These are phyloP conservation scores for Daedaleopsis nitida DNA, from an alignment of 768 basidiomycete genomes.

Conservation along the genomic window DNA sequence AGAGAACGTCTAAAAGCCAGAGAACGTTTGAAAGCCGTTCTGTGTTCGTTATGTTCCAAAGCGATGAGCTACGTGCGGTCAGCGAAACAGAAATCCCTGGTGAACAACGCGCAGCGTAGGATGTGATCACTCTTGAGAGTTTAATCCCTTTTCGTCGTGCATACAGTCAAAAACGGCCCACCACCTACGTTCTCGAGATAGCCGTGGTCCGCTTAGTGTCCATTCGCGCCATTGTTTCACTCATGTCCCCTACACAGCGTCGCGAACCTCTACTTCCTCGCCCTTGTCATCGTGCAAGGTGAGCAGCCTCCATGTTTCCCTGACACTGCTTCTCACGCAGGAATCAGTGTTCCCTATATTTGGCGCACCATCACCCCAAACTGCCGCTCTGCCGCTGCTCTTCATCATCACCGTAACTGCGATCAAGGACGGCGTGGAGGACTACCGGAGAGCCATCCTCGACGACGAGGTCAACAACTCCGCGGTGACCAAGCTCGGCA, in stretches of 20 bases:
- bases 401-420: constrained; percentile 90
- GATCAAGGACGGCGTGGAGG: constrained; percentile 95
- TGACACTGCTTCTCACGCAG: background rate
- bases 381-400: constrained; percentile 81
- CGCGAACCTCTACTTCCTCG: constrained; percentile 92
- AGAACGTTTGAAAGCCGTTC: too few relatives aligned
- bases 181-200: too few relatives aligned
- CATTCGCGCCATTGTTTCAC: background rate
- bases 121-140: too few relatives aligned
- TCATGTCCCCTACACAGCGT: constrained; percentile 45
- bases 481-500: constrained; percentile 84
- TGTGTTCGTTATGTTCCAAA: too few relatives aligned
- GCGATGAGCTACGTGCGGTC: too few relatives aligned
- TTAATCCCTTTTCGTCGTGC: too few relatives aligned
- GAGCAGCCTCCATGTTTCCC: constrained; percentile 22
- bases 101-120: too few relatives aligned
- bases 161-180: too few relatives aligned
- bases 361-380: constrained; percentile 80
- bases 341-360: constrained; percentile 83
- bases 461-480: constrained; percentile 97
- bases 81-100: too few relatives aligned
- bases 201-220: too few relatives aligned
- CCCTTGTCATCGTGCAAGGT: constrained; percentile 81
- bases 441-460: constrained; percentile 84
- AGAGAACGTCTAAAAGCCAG: too few relatives aligned